phyloP scores from a whole-genome alignment of 225 moss, liverwort and hornwort genomes.

The Lunularia cruciata region DNA sequence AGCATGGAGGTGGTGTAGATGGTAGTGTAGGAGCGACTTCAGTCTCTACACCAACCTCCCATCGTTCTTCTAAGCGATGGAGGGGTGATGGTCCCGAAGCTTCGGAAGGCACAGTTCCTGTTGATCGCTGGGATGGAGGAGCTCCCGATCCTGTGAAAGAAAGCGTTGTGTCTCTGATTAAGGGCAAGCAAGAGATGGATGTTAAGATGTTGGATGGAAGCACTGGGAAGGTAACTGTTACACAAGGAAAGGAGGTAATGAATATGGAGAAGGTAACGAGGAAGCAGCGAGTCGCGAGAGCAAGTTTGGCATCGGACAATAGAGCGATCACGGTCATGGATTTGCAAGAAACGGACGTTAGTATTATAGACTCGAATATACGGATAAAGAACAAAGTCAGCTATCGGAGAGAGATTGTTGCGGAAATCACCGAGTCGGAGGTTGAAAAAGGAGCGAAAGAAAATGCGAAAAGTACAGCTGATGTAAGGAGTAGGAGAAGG shows the following conservation, averaged over 20 bases:
- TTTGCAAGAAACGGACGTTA: conserved; percentile 43
- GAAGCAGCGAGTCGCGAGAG: conserved; percentile 30
- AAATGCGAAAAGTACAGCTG: conserved; percentile 28
- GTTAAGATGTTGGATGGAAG: conserved; percentile 29
- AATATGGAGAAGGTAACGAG: conserved; percentile 28
- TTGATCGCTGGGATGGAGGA: conserved; percentile 46
- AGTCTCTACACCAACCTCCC: conserved; percentile 14
- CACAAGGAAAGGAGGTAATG: conserved; percentile 21
- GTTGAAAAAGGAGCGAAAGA: conserved; percentile 28
- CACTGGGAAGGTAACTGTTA: conserved; percentile 12
- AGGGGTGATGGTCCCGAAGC: conserved; percentile 30
- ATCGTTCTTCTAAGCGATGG: conserved; percentile 43
- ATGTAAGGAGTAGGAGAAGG: conserved; percentile 31
- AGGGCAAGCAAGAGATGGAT: conserved; percentile 35
- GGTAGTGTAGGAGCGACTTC: conserved; percentile 21
- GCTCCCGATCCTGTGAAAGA: conserved; percentile 28
- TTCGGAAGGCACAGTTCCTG: conserved; percentile 23
- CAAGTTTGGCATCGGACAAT: conserved; percentile 31
- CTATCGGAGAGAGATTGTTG: conserved; percentile 21
- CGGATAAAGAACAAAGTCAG: conserved; percentile 45
- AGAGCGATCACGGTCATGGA: conserved; percentile 44
- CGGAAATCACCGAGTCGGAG: conserved; percentile 31
- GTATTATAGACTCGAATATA: conserved; percentile 37
- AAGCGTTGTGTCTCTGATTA: conserved; percentile 22
- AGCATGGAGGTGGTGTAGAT: conserved; percentile 18